Evolutionary conservation across 768 basidiomycete genomes (phyloP), one percentile per base, ranked within the genome.

Genomic region (Pleurotus cornucopiae): DNA sequence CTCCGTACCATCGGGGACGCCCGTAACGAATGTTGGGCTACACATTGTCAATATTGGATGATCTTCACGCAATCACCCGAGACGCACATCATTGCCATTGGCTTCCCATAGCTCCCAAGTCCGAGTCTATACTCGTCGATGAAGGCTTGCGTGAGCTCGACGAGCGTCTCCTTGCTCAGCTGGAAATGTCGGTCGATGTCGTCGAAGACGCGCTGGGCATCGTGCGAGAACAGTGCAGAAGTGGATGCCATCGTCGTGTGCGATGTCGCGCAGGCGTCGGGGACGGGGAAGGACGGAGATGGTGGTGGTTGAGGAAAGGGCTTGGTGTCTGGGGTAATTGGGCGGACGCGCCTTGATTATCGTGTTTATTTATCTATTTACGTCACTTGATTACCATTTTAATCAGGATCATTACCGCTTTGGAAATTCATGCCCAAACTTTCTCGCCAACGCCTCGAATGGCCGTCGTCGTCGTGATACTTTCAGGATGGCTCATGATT

Each of bases 1-100:
- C 72, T 99, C 97, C 49, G 86, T 84, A 46, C 97, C 97, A 69
- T 97, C 81, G 45, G 97, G 97, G 21, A 97, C 92, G 49, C 88
- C 88, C n/a, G 90, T 93, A 43, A 98, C 92, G 71, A 92, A 99
- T 7, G 93, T 90, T 5, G 97, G 97, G 61, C 92, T 94, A 63
- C 21, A n/a, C 18, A 21, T 38, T n/a, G 16, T 66, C 26, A 66
- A 56, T 54, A 56, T 57, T 49, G 49, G 23, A 56, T 39, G 21
- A 38, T 12, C 26, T 40, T 5, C 41, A 45, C 30, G 40, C 18
- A 55, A 2, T 49, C 16, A 1, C 26, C 18, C 49, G 52, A 30
- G n/a, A 66, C 83, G 56, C 61, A 90, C 86, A 98, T 94, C 91
- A 98, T 97, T 5, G 94, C 93, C 86, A 96, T 89, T 40, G 88